Evolutionary conservation across 768 basidiomycete species (phyloP), one percentile per base, ranked within the genome.

Genomic region (Lactarius vividus): DNA sequence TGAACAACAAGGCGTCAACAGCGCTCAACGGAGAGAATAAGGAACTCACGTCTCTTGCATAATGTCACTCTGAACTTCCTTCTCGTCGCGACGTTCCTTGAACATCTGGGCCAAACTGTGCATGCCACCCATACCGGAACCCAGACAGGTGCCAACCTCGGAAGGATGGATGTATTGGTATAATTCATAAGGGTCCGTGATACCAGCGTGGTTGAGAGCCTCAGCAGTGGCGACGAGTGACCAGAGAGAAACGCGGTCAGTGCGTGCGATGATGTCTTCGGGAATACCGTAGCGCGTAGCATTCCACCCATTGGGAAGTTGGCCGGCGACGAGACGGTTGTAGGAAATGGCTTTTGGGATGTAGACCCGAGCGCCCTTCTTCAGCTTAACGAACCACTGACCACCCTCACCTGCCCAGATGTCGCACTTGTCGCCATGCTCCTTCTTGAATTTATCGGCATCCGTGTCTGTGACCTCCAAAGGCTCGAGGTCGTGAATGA

Each of bases 351-450:
- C 91, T 79, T 99, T 99, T 58, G 97, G 96, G 52, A 98, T 88
- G 69, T 88, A 83, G 67, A 99, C 82, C 54, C 92, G 88, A 13
- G 97, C 95, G 59, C 97, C 97, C 79, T 93, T 96, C 88, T 98
- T 98, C 83, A 98, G 88, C 79, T 98, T 97, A 75, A 95, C 95
- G 73, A 92, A 94, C 93, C 91, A 97, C 74, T 96, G 92, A n/a
- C 91, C 94, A 16, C 89, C 89, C 74, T 91, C 89, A 54, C 86
- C 89, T 0, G 88, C 88, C 95, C 95, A 98, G 72, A 93, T 85
- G 74, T 99, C 96, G 74, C 93, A 95, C 74, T 94, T 96, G 72
- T 96, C 94, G 65, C 92, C 95, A 73, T 98, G 97, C 74, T 98
- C 93, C 63, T 90, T 84, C 80, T 97, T 96, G 87, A 96, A 98